These are phyloP conservation scores for Phanerochaete sordida DNA, from an alignment of 768 basidiomycete species.

Conservation along the genomic window DNA sequence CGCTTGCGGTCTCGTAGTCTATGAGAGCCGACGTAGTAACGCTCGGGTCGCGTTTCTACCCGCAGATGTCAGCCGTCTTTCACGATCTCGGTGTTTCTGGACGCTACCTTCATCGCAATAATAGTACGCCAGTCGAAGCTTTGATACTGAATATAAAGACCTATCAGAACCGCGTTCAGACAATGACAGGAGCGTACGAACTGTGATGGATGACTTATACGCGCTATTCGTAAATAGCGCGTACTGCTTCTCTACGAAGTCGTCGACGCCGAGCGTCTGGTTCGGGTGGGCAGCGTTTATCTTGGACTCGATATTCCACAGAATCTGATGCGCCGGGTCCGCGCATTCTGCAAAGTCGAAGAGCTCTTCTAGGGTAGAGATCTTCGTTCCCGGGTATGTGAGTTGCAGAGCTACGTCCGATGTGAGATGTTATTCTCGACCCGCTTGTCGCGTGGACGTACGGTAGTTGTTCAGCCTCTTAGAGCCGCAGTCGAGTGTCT, in stretches of 20 bases:
- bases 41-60: slow-evolving; percentile 47
- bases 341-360: slow-evolving; percentile 76
- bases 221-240: slow-evolving; percentile 53
- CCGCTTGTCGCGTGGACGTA: slow-evolving; percentile 30
- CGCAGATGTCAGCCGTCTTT: not conserved
- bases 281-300: slow-evolving; percentile 53
- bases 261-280: slow-evolving; percentile 48
- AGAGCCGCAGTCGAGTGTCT: slow-evolving; percentile 80
- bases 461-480: slow-evolving; percentile 55
- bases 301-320: slow-evolving; percentile 81
- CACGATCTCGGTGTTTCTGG: not conserved
- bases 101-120: slow-evolving; percentile 62
- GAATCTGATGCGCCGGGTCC: slow-evolving; percentile 57
- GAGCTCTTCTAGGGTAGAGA: slow-evolving; percentile 70
- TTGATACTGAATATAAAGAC: slow-evolving; percentile 50
- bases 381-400: slow-evolving; percentile 62
- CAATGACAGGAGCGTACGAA: slow-evolving; percentile 28
- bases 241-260: slow-evolving; percentile 63
- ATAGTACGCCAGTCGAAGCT: slow-evolving; percentile 83
- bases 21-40: slow-evolving; percentile 64
- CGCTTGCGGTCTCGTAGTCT: slow-evolving; percentile 46
- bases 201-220: slow-evolving; percentile 64
- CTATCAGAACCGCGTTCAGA: not conserved
- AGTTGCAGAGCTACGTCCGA: slow-evolving; percentile 51
- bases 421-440: not conserved